Base-by-base conservation (phyloP, 768 basidiomycete genomes). In the Naematelia encephala region DNA sequence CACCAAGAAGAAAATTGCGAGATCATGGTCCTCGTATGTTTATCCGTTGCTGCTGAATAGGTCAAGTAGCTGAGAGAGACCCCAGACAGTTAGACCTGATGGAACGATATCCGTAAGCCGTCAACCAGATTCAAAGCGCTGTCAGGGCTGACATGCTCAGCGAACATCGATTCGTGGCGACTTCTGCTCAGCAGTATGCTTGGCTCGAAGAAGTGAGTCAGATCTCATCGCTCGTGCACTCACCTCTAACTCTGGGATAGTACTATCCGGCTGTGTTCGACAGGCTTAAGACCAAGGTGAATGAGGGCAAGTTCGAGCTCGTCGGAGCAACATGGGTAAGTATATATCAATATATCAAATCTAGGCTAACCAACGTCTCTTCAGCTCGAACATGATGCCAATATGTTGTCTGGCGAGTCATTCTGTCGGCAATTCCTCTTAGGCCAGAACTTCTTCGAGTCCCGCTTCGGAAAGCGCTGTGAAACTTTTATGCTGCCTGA, bases 1-100 rank as follows among this genome's bases (percentile, higher is more conserved):
- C 23, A 98, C 94, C 0, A 91, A 94, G 73, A 94, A 97, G 78
- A 98, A 98, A 78, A 88, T 89, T 4, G 94, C 94, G 4, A 84
- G 92, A 21, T 91, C 90, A 0, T 98, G 94, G 93, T 87, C 90
- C 0, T 39, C 34, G 34, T 39, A 16, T 8, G 34, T 39, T 16
- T 39, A 39, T 8, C 16, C 16, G 8, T 39, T 39, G 34, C 8
- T 16, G 16, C 34, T 8, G 8, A 39, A 16, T 8, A 8, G 34
- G 8, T 16, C 16, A 8, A 39, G 34, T 8, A 8, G 34, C 8
- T 16, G 34, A 39, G 16, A 8, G 34, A 8, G 8, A 39, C 34
- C n/a, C 16, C 34, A 94, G 93, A 1, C 93, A 97, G 74, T 60
- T 93, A 14, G 91, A 97, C 73, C 83, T 98, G 51, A 94, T 97